Evolutionary conservation across 2,329 filamentous ascomycete species (phyloP), one percentile per base, ranked within the genome.

Genomic region (Elsinoe perseae): DNA sequence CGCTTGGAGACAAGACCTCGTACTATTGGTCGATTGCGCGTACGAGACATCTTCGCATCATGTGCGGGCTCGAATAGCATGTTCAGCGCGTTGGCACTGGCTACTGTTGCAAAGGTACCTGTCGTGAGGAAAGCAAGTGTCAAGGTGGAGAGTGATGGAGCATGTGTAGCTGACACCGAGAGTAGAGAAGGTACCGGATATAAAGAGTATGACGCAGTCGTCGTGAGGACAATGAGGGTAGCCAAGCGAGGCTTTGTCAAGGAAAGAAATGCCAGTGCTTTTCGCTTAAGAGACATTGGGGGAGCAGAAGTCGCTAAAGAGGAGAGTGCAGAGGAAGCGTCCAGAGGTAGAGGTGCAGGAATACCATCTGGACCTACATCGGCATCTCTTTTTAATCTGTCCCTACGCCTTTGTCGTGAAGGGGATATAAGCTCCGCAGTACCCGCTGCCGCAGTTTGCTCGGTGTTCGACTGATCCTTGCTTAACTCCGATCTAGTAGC

Each of bases 161-260:
- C 77, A 20, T 74, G 72, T 4, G 85, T 87, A 71, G 80, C 71
- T 16, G 83, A 79, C 8, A 87, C 82, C 38, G 82, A 81, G 54
- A 98, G 83, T 61, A 97, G 83, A 55, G 89, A 85, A 1, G 92
- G 91, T 1, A 95, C 87, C 0, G 93, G 93, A 69, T 96, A 98
- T 56, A 98, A 78, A 14, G 89, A 89, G 71, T 97, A 98, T 2
- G 92, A 82, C 2, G 88, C 87, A 70, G 93, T 95, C 25, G 92
- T 89, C 0, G 89, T 89, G 48, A 98, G 83, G 28, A 95, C 86
- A 60, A 98, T 86, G 46, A 98, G 83, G 64, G 95, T 86, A 6
- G 89, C 92, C 50, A 98, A 83, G 54, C 92, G 89, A 2, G 93
- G 93, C 70, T 98, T 98, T n/a, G 91, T 87, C 62, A 98, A 84